Evolutionary conservation across 1,284 basidiomycete genomes (phyloP).

Genomic region (Ustilago curta): DNA sequence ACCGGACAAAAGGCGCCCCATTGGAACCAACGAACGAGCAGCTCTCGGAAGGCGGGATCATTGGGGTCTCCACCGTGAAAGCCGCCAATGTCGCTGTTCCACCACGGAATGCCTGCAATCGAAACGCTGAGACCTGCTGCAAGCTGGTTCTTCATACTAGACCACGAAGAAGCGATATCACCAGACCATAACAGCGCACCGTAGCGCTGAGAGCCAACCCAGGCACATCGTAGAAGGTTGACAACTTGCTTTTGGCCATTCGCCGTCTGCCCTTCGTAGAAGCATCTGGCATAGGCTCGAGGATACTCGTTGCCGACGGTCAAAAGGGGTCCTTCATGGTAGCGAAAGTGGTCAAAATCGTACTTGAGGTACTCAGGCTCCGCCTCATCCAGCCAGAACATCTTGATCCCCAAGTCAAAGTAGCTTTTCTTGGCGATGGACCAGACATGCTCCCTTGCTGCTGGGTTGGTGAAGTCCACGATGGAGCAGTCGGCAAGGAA

Average conservation of each 20-base stretch:
- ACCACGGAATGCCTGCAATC: conserved; percentile 33
- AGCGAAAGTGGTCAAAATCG: conserved; percentile 38
- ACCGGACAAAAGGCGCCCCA: conserved; percentile 38
- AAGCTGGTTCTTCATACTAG: conserved; percentile 25
- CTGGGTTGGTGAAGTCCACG: conserved; percentile 32
- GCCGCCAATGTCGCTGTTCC: conserved; percentile 42
- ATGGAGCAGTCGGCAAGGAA: conserved; percentile 21
- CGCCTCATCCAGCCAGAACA: conserved; percentile 44
- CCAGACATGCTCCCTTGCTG: conserved; percentile 24
- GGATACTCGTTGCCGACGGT: conserved; percentile 36
- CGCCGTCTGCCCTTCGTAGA: conserved; percentile 31
- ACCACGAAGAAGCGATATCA: conserved; percentile 39
- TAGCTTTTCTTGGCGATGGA: conserved; percentile 25
- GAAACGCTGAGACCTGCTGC: conserved; percentile 23
- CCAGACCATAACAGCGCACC: conserved; percentile 34
- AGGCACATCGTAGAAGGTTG: conserved; percentile 38
- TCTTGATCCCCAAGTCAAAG: conserved; percentile 20
- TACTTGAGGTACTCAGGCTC: conserved; percentile 36
- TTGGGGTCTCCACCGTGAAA: conserved; percentile 39
- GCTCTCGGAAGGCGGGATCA: conserved; percentile 23
- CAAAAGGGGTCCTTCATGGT: conserved; percentile 19
- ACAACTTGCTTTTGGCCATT: conserved; percentile 19
- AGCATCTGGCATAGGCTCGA: conserved; percentile 20
- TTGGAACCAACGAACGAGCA: conserved; percentile 39
- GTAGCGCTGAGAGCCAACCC: conserved; percentile 29